phyloP scores from a whole-genome alignment of 192 early-diverging fungal genomes.

The Phycomyces blakesleeanus region DNA sequence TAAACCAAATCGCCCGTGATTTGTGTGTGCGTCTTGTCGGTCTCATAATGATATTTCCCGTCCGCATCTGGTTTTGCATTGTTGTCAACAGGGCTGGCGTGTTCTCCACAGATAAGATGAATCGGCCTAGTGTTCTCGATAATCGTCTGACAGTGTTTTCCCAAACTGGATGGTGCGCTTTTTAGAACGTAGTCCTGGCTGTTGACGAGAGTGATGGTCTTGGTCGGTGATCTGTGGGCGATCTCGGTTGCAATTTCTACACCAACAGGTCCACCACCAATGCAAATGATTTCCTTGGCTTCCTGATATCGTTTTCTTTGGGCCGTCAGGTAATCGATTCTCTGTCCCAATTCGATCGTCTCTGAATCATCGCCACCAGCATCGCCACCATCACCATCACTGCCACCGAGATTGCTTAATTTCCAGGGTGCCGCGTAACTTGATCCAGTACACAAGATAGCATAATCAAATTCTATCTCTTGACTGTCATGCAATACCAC shows the following conservation, averaged over 20 bases:
- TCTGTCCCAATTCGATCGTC: too few species aligned
- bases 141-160: slow-evolving; percentile 5
- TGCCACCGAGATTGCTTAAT: neutral
- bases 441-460: slow-evolving; percentile 10
- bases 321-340: too few species aligned
- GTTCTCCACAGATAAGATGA: neutral
- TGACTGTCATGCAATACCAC: slow-evolving; percentile 4
- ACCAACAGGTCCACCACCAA: slow-evolving; percentile 17
- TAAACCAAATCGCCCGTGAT: slow-evolving; percentile 16
- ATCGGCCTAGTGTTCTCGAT: neutral
- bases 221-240: neutral
- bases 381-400: neutral
- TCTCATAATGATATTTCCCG: neutral
- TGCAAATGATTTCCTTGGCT: slow-evolving; percentile 9
- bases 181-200: neutral
- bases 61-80: neutral
- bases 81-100: too few species aligned
- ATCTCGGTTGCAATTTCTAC: slow-evolving; percentile 16
- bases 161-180: neutral
- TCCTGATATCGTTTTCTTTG: neutral
- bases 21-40: neutral
- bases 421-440: slow-evolving; percentile 15
- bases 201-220: slow-evolving; percentile 2
- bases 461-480: slow-evolving; percentile 2
- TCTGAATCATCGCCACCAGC: neutral